Percentiles rank a stretch among this genome's conserved stretches.
phyloP scores from a whole-genome alignment of 164 flowering plant genomes.

The Tetracentron sinense region DNA sequence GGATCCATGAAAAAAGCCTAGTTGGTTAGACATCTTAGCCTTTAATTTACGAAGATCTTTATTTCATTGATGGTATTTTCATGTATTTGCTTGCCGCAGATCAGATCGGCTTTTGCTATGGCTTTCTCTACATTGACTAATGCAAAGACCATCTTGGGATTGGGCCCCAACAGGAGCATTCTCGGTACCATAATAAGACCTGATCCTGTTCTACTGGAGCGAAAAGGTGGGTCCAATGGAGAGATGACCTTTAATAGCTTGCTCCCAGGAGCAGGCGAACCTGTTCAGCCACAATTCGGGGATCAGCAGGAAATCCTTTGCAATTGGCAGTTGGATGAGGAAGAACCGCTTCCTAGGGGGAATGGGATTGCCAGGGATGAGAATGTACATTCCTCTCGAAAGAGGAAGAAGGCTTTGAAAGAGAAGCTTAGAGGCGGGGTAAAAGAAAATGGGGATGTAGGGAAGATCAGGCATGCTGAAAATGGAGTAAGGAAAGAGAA shows the following conservation, averaged over 20 bases:
- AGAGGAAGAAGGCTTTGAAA: slow-evolving; percentile 47
- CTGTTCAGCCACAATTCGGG: slow-evolving; percentile 22
- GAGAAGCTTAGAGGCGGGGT: slow-evolving; percentile 22
- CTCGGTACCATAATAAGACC: slow-evolving; percentile 91
- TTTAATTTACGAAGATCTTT: too few species aligned
- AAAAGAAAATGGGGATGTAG: slow-evolving; percentile 30
- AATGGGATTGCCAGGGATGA: slow-evolving; percentile 23
- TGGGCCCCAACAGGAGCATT: slow-evolving; percentile 78
- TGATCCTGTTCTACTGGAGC: slow-evolving; percentile 63
- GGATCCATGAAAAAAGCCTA: too few species aligned
- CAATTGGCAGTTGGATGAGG: slow-evolving; percentile 76
- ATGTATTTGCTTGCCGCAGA: slow-evolving; percentile 39
- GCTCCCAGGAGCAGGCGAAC: slow-evolving; percentile 82
- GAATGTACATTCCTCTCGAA: slow-evolving; percentile 28
- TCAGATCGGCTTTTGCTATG: slow-evolving; percentile 83
- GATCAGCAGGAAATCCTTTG: slow-evolving; percentile 49
- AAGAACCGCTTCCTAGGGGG: slow-evolving; percentile 62
- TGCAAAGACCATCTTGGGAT: slow-evolving; percentile 47
- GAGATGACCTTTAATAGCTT: slow-evolving; percentile 54
- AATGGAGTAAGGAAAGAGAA: slow-evolving; percentile 29
- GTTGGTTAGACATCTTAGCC: too few species aligned
- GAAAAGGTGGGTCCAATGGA: slow-evolving; percentile 80
- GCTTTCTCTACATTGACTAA: slow-evolving; percentile 71
- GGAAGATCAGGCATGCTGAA: slow-evolving; percentile 18
- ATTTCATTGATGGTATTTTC: neutral